Evolutionary conservation across 352 stramenopile genomes (phyloP), one percentile per base, ranked within the genome.

Genomic region (Globisporangium paddicum): DNA sequence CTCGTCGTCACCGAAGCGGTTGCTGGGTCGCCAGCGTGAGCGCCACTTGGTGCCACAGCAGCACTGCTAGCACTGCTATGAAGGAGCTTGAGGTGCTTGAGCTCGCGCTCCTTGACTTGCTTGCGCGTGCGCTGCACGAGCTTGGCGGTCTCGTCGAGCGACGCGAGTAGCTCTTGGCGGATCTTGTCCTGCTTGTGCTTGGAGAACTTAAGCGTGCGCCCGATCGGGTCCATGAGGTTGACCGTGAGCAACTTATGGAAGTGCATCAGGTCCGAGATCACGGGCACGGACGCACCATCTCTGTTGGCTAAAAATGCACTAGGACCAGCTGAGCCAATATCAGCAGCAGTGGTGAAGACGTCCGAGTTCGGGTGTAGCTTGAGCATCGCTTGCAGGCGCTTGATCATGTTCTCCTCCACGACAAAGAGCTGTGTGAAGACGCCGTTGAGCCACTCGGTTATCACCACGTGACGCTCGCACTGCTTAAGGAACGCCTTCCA

Each of bases 141-240:
- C n/a, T 60, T 51, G 7, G 53, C 37, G 0, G 71, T 72, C 21
- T 85, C 75, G 19, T 67, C 38, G 21, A 87, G 49, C 8, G 68
- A 68, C 42, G 72, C 66, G 1, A 55, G 34, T 7, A 82, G 35
- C 52, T 84, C 77, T 11, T 74, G 68, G 53, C 62, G 64, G 40
- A 84, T 79, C 1, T 69, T 69, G 30, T 72, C 63, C 47, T 79
- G 75, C 23, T 81, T 79, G 26, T 79, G 64, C 58, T 64, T 68
- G 2, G 77, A 81, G 48, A 82, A 80, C 34, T 72, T 68, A 34
- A 87, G 73, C 13, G 75, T 86, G 14, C 77, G 68, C 14, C 69
- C 57, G 50, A 87, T 85, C 28, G 75, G 75, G 35, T 87, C 72
- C 0, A 64, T 58, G 11, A 86, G 55, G 44, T 75, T 86, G 26